Evolutionary conservation across 208 protist species (phyloP).

Genomic region (Tritrichomonas foetus): DNA sequence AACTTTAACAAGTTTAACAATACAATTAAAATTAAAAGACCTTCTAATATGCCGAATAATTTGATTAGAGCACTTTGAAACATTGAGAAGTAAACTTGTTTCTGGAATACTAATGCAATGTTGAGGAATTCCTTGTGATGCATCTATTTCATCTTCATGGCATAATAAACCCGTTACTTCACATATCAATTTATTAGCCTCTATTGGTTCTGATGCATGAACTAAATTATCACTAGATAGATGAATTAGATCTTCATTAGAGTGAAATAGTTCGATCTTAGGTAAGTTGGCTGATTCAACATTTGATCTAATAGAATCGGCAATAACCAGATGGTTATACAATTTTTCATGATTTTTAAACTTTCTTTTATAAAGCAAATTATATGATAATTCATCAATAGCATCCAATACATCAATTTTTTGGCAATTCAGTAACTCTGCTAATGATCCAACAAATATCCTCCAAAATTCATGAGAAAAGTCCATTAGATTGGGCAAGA

Average conservation of each 20-base stretch:
- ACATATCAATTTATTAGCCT: not conserved
- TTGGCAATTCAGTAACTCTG: not conserved
- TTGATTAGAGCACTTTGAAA: not conserved
- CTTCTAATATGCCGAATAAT: not conserved
- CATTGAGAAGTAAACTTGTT: not conserved
- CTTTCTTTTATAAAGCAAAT: not conserved
- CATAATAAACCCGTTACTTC: not conserved
- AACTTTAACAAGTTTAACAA: not conserved
- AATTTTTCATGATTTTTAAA: too few species aligned
- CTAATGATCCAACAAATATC: not conserved
- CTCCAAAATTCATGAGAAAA: conserved; percentile 6
- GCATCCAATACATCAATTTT: not conserved
- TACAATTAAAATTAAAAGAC: not conserved
- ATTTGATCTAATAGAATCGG: not conserved
- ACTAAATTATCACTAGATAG: not conserved
- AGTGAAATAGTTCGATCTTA: not conserved
- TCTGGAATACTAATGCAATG: not conserved
- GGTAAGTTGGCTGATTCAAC: not conserved
- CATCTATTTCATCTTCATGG: not conserved
- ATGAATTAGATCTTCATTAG: not conserved
- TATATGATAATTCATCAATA: not conserved
- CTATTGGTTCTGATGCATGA: not conserved
- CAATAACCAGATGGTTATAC: not conserved
- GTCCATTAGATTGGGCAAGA: not conserved
- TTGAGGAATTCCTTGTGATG: not conserved